Conservation (phyloP, 306 rosid genomes). For the Sicyos baderoa region DNA sequence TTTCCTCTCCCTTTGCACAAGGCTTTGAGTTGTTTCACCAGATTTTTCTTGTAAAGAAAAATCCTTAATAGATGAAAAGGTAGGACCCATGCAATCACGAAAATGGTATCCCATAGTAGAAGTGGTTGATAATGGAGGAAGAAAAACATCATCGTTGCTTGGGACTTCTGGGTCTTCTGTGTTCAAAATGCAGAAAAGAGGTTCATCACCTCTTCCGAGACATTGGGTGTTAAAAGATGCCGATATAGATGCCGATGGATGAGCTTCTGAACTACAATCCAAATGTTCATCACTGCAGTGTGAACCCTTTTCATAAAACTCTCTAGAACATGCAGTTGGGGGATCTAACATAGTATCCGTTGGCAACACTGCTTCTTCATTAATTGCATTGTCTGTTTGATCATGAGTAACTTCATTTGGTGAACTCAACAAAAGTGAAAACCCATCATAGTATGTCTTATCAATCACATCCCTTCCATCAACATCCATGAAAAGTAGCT, state of each 20-base stretch:
- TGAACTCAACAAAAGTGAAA: slow-evolving; percentile 64
- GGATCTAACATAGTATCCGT: slow-evolving; percentile 29
- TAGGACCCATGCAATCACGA: slow-evolving; percentile 30
- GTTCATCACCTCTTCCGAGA: slow-evolving; percentile 43
- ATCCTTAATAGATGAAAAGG: slow-evolving; percentile 35
- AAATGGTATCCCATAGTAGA: slow-evolving; percentile 23
- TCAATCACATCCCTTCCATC: slow-evolving; percentile 60
- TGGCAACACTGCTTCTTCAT: slow-evolving; percentile 30
- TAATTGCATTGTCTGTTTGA: slow-evolving; percentile 28
- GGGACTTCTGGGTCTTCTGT: slow-evolving; percentile 76
- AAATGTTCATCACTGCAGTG: slow-evolving; percentile 29
- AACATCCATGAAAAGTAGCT: slow-evolving; percentile 47
- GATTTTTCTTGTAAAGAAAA: slow-evolving; percentile 32
- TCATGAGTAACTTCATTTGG: slow-evolving; percentile 41
- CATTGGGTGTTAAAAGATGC: slow-evolving; percentile 33
- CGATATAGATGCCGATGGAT: slow-evolving; percentile 29
- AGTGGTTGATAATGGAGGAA: slow-evolving; percentile 37
- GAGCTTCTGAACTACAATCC: slow-evolving; percentile 32
- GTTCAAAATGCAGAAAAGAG: slow-evolving; percentile 46
- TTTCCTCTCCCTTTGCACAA: slow-evolving; percentile 41
- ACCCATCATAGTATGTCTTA: slow-evolving; percentile 69
- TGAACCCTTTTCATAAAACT: slow-evolving; percentile 34
- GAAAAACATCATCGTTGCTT: slow-evolving; percentile 63
- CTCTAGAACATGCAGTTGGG: slow-evolving; percentile 31
- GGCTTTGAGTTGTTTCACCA: slow-evolving; percentile 28